Conservation (phyloP, 768 basidiomycete genomes). For the Rhodosporidiobolus sp. region DNA sequence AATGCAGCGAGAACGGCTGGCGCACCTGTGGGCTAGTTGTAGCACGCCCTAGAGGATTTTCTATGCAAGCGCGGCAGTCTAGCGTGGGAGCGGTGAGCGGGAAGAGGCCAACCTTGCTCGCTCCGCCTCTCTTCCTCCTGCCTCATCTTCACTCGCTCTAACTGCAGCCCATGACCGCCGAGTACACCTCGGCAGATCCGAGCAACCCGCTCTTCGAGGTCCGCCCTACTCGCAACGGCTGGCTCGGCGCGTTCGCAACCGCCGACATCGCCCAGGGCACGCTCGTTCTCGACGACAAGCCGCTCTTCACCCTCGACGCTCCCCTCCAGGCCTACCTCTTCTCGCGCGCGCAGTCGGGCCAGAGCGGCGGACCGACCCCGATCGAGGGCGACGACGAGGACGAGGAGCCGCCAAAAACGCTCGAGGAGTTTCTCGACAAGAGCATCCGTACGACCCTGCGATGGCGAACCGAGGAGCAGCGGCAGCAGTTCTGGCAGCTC, state of each 20-base stretch:
- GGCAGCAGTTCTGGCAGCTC: conserved; percentile 25
- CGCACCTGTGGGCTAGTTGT: too few relatives aligned
- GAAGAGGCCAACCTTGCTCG: too few relatives aligned
- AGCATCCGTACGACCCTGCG: conserved; percentile 17
- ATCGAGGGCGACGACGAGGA: conserved; percentile 33
- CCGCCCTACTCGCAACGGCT: conserved; percentile 14
- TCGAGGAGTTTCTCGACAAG: conserved; percentile 35
- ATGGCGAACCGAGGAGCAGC: conserved; percentile 21
- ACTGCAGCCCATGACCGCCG: too few relatives aligned
- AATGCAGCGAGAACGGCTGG: too few relatives aligned
- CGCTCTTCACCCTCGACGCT: conserved; percentile 30
- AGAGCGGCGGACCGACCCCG: conserved; percentile 27
- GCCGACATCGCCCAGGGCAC: neutral
- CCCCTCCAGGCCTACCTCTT: conserved; percentile 38
- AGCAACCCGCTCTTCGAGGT: conserved; percentile 1
- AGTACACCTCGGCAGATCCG: too few relatives aligned
- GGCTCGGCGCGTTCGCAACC: conserved; percentile 27
- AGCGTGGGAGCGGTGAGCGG: too few relatives aligned
- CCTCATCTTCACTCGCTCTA: too few relatives aligned
- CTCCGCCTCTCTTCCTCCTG: too few relatives aligned
- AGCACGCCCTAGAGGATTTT: too few relatives aligned
- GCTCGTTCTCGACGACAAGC: conserved; percentile 31
- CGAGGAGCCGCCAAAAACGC: conserved; percentile 6
- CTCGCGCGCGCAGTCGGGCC: conserved; percentile 8
- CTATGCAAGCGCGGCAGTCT: too few relatives aligned